Evolutionary conservation across 352 stramenopile genomes (phyloP).

Genomic region (Vaucheria bursata): DNA sequence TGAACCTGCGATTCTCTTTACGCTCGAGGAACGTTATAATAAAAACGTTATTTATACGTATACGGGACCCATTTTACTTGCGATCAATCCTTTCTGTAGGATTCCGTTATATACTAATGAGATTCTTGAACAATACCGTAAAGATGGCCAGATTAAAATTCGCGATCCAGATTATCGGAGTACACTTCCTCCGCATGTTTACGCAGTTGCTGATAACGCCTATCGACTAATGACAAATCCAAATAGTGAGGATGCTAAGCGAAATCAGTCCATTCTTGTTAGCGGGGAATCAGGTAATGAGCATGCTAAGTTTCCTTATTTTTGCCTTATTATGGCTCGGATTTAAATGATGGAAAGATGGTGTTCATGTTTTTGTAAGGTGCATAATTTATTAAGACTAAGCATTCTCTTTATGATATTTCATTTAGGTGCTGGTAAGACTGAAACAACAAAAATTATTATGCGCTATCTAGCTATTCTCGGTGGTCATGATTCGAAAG

Average conservation of each 20-base stretch:
- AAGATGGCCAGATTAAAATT: constrained; percentile 31
- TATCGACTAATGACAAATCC: constrained; percentile 49
- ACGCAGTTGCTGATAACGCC: constrained; percentile 49
- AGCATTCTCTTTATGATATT: background rate
- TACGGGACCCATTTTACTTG: constrained; percentile 44
- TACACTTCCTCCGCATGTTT: constrained; percentile 50
- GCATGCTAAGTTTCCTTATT: no score
- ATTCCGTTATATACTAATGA: constrained; percentile 43
- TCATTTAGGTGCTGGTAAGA: constrained; percentile 73
- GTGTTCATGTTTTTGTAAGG: no score
- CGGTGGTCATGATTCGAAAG: constrained; percentile 39
- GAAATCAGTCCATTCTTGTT: constrained; percentile 66
- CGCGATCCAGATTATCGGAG: constrained; percentile 40
- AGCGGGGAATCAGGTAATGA: constrained; percentile 54
- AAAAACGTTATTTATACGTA: constrained; percentile 47
- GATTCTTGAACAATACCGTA: constrained; percentile 41
- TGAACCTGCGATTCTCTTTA: constrained; percentile 47
- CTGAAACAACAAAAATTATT: constrained; percentile 90
- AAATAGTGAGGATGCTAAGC: constrained; percentile 29
- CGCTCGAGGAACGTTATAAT: constrained; percentile 39
- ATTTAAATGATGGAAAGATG: no score
- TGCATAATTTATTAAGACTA: no score
- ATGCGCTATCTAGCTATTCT: constrained; percentile 65
- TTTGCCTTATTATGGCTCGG: no score
- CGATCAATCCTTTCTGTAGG: constrained; percentile 46